Conservation (phyloP, 2,329 filamentous ascomycete species). For the Davidsoniella eucalypti region DNA sequence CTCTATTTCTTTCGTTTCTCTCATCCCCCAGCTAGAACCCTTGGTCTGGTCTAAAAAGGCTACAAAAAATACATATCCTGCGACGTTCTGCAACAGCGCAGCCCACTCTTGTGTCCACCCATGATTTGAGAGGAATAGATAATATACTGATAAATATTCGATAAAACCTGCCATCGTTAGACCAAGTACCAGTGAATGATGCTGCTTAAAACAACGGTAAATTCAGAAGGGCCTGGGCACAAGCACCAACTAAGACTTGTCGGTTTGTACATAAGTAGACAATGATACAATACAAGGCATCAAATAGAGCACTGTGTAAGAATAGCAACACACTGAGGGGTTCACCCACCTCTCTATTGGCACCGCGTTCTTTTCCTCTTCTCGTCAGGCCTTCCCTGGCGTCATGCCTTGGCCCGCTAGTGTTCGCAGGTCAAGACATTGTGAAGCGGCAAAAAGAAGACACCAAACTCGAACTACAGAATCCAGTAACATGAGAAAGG, state of each 20-base stretch:
- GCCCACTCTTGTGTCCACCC: too few relatives aligned
- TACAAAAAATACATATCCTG: too few relatives aligned
- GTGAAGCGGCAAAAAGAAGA: too few relatives aligned
- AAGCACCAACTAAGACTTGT: background rate
- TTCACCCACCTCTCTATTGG: too few relatives aligned
- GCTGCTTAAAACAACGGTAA: slow-evolving; percentile 5
- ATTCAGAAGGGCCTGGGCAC: background rate
- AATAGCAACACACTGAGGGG: too few relatives aligned
- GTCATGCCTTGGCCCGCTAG: too few relatives aligned
- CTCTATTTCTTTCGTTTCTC: background rate
- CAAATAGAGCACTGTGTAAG: background rate
- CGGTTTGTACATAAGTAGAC: background rate
- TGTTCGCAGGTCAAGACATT: too few relatives aligned
- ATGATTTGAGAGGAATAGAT: background rate
- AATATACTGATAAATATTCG: too few relatives aligned
- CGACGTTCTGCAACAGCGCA: too few relatives aligned
- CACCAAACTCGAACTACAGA: too few relatives aligned
- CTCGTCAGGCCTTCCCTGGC: background rate
- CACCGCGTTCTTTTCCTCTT: background rate
- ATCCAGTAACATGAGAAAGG: too few relatives aligned
- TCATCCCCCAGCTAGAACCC: too few relatives aligned
- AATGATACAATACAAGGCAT: background rate
- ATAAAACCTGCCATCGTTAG: background rate
- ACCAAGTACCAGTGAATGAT: background rate
- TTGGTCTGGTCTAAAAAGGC: background rate